Base-by-base conservation (phyloP, 495 filamentous ascomycete genomes). In the Penicillium bovifimosum region DNA sequence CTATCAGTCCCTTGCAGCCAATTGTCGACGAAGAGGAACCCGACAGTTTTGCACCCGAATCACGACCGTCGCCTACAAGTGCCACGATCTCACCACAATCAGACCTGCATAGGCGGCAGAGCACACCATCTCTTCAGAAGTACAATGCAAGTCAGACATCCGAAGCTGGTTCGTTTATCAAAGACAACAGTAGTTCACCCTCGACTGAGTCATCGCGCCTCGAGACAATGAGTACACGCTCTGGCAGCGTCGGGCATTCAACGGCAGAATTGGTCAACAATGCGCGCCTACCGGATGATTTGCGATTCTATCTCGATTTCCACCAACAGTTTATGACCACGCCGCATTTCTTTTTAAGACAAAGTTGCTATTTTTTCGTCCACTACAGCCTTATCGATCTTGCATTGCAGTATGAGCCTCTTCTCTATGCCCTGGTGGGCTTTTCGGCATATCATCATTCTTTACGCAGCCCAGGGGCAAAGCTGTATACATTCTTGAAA, bases 401-500 rank as follows among this genome's bases (percentile, higher is more conserved):
- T 47, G 91, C 91, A 6, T 64, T 91, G 27, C 80, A 80, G 26
- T 80, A 92, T 64, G 87, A 96, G 42, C 86, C 92, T 14, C 78
- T 98, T 10, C 73, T 96, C 31, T 87, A 95, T 64, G 93, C 91
- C 0, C 76, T 97, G 13, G 88, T 88, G n/a, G 91, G 86, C 24
- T 97, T 96, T 64, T 75, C 92, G 0, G 90, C 91, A 13, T 98
- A 95, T 65, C 91, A 92, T 58, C 77, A 87, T 53, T 86, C 86
- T 16, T 64, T 96, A 53, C 76, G 74, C 33, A 79, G 80, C 39
- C 79, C 83, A 5, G 74, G 81, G 38, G 89, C 86, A 10, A 83
- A 81, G 52, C 82, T 96, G 14, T 80, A 85, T 50, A 82, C 85
- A 39, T 98, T 98, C 63, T 72, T 98, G 26, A 80, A 84, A 53